Conservation (phyloP, 1,139 yeast species). For the Pichia sp. region DNA sequence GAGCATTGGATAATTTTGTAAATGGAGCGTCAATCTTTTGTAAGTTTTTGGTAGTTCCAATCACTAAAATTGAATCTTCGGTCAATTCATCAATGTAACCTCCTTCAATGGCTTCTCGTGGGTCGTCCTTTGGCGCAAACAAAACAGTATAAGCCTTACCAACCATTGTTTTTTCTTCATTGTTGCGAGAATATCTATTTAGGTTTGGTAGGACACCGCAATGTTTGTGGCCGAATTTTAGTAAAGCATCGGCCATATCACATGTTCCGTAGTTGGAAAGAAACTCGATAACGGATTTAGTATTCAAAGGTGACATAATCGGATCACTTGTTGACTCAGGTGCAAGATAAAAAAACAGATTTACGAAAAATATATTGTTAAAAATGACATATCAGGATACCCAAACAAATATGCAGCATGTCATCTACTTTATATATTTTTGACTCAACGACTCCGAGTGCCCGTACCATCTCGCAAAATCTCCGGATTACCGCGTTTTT, state of each 20-base stretch:
- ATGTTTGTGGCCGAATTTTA: constrained; percentile 44
- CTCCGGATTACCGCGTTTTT: too few relatives aligned
- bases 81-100: constrained; percentile 73
- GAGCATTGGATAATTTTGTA: constrained; percentile 54
- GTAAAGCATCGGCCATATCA: constrained; percentile 72
- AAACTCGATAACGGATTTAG: constrained; percentile 11
- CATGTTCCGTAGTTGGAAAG: constrained; percentile 49
- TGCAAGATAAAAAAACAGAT: too few relatives aligned
- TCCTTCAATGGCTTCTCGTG: constrained; percentile 54
- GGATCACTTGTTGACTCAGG: too few relatives aligned
- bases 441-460: too few relatives aligned
- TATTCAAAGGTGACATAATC: neutral
- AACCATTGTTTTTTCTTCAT: constrained; percentile 29
- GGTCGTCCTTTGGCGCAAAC: constrained; percentile 72
- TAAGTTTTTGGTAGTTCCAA: constrained; percentile 49
- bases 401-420: too few relatives aligned
- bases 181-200: constrained; percentile 28
- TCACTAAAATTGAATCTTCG: constrained; percentile 49
- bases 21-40: constrained; percentile 56
- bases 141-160: constrained; percentile 79
- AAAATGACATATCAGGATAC: too few relatives aligned
- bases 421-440: too few relatives aligned
- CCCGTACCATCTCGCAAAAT: too few relatives aligned
- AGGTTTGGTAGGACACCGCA: constrained; percentile 79
- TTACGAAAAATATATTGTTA: too few relatives aligned